phyloP scores from a whole-genome alignment of 2,329 filamentous ascomycete genomes.

The Venturia carpophila region DNA sequence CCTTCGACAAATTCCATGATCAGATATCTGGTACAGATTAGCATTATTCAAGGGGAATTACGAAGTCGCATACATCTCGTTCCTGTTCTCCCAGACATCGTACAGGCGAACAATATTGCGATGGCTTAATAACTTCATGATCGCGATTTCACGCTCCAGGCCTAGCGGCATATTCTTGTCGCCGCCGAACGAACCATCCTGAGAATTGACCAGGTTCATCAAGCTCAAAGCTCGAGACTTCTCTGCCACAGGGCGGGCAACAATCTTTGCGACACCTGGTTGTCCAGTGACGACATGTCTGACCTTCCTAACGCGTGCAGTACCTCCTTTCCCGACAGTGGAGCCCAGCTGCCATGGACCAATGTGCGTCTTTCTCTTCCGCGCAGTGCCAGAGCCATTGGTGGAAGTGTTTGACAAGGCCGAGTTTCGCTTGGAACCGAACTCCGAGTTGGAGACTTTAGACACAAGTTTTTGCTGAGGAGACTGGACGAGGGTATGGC shows the following conservation, averaged over 20 bases:
- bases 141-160: constrained; percentile 89
- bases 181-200: constrained; percentile 45
- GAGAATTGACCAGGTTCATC: constrained; percentile 69
- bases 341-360: constrained; percentile 90
- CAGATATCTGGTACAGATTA: constrained; percentile 59
- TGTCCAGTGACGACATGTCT: constrained; percentile 72
- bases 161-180: constrained; percentile 73
- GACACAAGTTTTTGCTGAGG: constrained; percentile 47
- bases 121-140: constrained; percentile 94
- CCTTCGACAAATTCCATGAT: constrained; percentile 87
- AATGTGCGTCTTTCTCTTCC: constrained; percentile 62
- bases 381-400: constrained; percentile 26
- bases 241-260: constrained; percentile 70
- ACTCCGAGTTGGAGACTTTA: constrained; percentile 38
- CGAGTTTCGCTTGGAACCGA: constrained; percentile 16
- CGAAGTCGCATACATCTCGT: constrained; percentile 67
- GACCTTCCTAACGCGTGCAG: constrained; percentile 77
- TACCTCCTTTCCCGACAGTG: constrained; percentile 83
- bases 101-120: constrained; percentile 89
- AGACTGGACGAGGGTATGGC: constrained; percentile 26
- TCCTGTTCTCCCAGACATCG: constrained; percentile 96
- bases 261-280: constrained; percentile 88
- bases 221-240: constrained; percentile 80
- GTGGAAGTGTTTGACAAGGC: constrained; percentile 31
- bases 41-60: constrained; percentile 10